phyloP scores from a whole-genome alignment of 2,329 filamentous ascomycete species.

The Nemania sp. region DNA sequence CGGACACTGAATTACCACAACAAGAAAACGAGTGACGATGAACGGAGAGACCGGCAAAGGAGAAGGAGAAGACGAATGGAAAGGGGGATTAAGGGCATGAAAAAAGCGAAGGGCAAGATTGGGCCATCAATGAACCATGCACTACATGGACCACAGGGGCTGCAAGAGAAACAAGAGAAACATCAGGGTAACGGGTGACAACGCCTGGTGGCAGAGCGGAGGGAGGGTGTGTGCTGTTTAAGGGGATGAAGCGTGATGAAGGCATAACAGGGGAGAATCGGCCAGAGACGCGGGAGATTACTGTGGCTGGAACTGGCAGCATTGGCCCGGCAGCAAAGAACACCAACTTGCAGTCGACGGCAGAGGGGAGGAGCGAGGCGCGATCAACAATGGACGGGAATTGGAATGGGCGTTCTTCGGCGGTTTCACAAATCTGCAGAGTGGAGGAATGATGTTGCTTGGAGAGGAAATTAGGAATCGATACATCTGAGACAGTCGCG shows the following conservation, averaged over 20 bases:
- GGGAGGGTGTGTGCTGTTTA: slow-evolving; percentile 16
- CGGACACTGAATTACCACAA: slow-evolving; percentile 19
- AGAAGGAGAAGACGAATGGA: slow-evolving; percentile 26
- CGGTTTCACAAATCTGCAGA: slow-evolving; percentile 9
- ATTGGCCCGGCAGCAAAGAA: slow-evolving; percentile 25
- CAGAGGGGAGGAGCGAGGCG: slow-evolving; percentile 5
- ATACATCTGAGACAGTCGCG: slow-evolving; percentile 11
- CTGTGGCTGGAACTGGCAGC: slow-evolving; percentile 26
- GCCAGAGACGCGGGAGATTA: slow-evolving; percentile 20
- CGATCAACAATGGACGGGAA: slow-evolving; percentile 11
- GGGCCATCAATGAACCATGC: slow-evolving; percentile 30
- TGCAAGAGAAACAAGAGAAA: slow-evolving; percentile 11
- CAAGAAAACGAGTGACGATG: slow-evolving; percentile 29
- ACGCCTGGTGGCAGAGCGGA: slow-evolving; percentile 26
- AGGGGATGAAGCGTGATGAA: not conserved
- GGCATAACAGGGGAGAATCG: not conserved
- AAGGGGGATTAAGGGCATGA: slow-evolving; percentile 19
- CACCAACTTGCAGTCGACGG: not conserved
- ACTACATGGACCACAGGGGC: slow-evolving; percentile 15
- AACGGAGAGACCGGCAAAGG: slow-evolving; percentile 27
- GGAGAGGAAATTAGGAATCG: slow-evolving; percentile 24
- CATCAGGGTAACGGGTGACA: slow-evolving; percentile 16
- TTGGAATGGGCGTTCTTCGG: slow-evolving; percentile 29
- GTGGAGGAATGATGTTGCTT: slow-evolving; percentile 33
- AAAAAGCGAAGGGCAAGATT: slow-evolving; percentile 16